These are phyloP conservation scores for Mikania micrantha DNA, from an alignment of 129 eudicot species.

Conservation along the genomic window DNA sequence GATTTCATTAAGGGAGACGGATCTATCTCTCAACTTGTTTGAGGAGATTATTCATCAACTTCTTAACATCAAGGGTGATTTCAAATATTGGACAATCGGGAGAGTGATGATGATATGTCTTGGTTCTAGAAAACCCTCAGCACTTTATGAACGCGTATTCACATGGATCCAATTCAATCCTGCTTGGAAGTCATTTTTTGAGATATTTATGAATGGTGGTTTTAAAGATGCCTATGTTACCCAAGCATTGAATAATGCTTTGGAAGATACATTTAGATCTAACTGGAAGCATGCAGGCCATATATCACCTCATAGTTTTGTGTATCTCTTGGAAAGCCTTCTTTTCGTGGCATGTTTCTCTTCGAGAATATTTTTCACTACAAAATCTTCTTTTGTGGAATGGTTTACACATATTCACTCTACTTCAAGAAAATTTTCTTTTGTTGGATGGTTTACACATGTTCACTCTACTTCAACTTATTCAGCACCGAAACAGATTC, in stretches of 20 bases:
- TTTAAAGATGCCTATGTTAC: not conserved
- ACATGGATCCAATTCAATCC: not conserved
- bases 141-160: not conserved
- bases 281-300: constrained; percentile 36
- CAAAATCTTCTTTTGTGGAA: constrained; percentile 53
- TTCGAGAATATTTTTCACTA: constrained; percentile 22
- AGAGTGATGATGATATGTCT: constrained; percentile 39
- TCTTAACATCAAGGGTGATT: constrained; percentile 4
- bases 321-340: constrained; percentile 53
- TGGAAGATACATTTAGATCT: constrained; percentile 34
- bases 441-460: constrained; percentile 39
- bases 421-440: constrained; percentile 38
- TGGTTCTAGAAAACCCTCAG: constrained; percentile 28
- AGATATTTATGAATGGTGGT: not conserved
- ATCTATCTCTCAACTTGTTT: constrained; percentile 34
- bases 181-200: constrained; percentile 35
- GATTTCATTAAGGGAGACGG: constrained; percentile 36
- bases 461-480: constrained; percentile 3
- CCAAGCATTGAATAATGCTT: constrained; percentile 20
- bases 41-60: constrained; percentile 29
- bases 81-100: constrained; percentile 42
- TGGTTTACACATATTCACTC: constrained; percentile 26
- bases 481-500: not conserved
- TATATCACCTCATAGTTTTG: constrained; percentile 54
- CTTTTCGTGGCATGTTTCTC: constrained; percentile 27